Evolutionary conservation across 2,329 filamentous ascomycete genomes (phyloP), one percentile per base, ranked within the genome.

Genomic region (Zymoseptoria brevis): DNA sequence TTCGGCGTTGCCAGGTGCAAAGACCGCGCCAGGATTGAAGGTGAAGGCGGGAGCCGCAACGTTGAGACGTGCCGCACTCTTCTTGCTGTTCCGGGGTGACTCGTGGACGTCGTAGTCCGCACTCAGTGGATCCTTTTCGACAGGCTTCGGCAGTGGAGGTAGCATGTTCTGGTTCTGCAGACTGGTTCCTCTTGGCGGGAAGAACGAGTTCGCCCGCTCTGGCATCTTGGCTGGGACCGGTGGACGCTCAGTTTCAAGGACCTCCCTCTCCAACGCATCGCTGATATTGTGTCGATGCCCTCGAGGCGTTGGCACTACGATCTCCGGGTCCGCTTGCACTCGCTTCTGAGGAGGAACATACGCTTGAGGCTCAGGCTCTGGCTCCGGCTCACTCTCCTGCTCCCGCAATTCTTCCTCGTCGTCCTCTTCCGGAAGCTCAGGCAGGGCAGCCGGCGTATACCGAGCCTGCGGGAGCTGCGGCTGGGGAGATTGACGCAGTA

Each of bases 1-100:
- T 19, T 50, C 57, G 19, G 54, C 69, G 67, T 56, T 72, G 71
- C 51, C 71, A 62, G 56, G 62, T 50, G 75, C 76, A 66, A 83
- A 83, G 2, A 79, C 76, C 16, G 76, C 75, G 41, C 74, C 73
- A 6, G 83, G 82, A 57, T 87, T 81, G 74, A 93, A 93, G 67
- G 87, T 90, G 79, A 96, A 96, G 69, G 94, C 90, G 53, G 91
- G 88, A 0, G 93, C 93, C 62, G 87, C 84, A 29, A 95, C 91
- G 68, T 97, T 97, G 66, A 97, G 82, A 66, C 87, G 92, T 0
- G 90, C 90, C 19, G 61, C 59, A 50, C 61, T 69, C 62, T 67
- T 70, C 56, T 67, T 68, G 35, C 64, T 65, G 24, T 48, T 86
- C 55, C 89, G 85, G 62, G 92, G 85, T 61, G 89, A 86, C 70